A percentile compares a stretch with the other conserved stretches of the same genome.
Evolutionary conservation across 306 rosid species (phyloP).

Genomic region (Acacia confusa): DNA sequence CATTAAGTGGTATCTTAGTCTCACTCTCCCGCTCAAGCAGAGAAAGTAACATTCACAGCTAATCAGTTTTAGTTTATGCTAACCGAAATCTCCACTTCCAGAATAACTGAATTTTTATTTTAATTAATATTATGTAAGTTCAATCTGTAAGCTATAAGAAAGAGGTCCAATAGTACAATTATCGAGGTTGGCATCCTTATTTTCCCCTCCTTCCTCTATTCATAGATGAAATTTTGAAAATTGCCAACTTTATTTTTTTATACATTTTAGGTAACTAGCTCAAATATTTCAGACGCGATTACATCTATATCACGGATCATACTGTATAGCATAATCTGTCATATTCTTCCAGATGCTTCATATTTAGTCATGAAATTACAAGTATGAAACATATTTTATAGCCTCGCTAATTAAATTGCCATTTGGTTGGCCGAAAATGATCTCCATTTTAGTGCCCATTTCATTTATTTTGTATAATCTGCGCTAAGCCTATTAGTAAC

Average conservation of each 20-base stretch:
- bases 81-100: not conserved
- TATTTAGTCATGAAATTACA: constrained; percentile 11
- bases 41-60: not conserved
- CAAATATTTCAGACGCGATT: not conserved
- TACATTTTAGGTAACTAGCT: not conserved
- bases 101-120: not conserved
- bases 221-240: not conserved
- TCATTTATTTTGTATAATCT: not conserved
- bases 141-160: not conserved
- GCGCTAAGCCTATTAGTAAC: not conserved
- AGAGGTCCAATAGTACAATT: not conserved
- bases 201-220: not conserved
- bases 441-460: not conserved
- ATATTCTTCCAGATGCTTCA: not conserved
- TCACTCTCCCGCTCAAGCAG: not conserved
- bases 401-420: not conserved
- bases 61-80: not conserved
- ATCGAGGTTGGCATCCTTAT: not conserved
- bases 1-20: constrained; percentile 2
- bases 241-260: not conserved
- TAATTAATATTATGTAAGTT: not conserved
- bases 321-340: not conserved
- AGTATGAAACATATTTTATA: not conserved
- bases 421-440: not conserved
- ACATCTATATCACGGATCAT: not conserved